Base-by-base conservation (phyloP, 805 yeast species). In the Candida broadrunensis region DNA sequence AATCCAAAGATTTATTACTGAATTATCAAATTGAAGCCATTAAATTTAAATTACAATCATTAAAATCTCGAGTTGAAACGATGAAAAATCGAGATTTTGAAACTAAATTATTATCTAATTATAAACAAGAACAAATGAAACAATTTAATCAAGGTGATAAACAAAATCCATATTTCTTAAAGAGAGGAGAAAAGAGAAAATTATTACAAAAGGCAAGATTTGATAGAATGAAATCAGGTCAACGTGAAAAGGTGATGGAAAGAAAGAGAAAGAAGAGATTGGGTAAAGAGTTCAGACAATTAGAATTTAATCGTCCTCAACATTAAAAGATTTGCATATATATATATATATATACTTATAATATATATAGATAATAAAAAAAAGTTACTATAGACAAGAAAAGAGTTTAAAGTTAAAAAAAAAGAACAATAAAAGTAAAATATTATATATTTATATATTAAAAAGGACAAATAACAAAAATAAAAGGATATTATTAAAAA, bases 191-290 rank as follows among this genome's bases (percentile, higher is more conserved):
- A 43, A 78, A 82, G 64, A 70, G 87, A 46, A 85, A 82, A 63
- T 75, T 86, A 60, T 65, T 85, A 26, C 89, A 84, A 52, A 82
- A 83, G 64, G 86, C 85, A 60, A 84, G 83, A 61, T 86, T 83
- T 60, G 90, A 85, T 36, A 65, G 70, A 43, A 81, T 86, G 90
- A 82, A 76, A 63, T 62, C 80, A 11, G 68, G 69, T 37, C 90
- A 85, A 64, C 74, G 89, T 55, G 89, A 83, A 47, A 86, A 84
- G 74, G 86, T 81, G 30, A 78, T 86, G 79, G 93, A 85, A 66
- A 80, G 91, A 67, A 89, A 83, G 80, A 80, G 91, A 61, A 86
- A 83, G 85, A 84, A 79, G 75, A 79, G 81, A 68, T 70, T 82
- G 65, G 90, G 96, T 60, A 80, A 82, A 65, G 95, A 87, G 63